Conservation (phyloP, 768 basidiomycete species). For the Xanthoconium stramineum region DNA sequence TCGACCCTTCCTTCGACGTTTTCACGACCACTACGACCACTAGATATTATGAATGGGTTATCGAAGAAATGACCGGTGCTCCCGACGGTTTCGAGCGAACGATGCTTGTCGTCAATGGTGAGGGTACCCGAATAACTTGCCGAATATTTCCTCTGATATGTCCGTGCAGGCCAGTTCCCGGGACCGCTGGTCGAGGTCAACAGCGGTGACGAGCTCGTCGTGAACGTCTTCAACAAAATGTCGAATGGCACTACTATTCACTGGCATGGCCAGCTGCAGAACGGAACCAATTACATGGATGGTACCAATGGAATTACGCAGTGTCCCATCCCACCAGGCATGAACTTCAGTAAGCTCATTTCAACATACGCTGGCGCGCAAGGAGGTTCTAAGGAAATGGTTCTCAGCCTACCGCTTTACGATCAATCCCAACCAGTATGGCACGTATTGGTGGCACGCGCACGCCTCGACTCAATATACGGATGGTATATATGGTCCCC, state of each 20-base stretch:
- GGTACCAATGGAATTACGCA: constrained; percentile 46
- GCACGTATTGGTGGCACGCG: constrained; percentile 51
- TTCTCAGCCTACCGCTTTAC: constrained; percentile 37
- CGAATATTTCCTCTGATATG: background rate
- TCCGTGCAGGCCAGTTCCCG: constrained; percentile 30
- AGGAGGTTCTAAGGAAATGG: background rate
- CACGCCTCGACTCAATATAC: constrained; percentile 40
- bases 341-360: constrained; percentile 33
- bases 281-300: constrained; percentile 48
- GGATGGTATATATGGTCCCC: constrained; percentile 48
- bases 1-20: constrained; percentile 27
- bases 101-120: constrained; percentile 49
- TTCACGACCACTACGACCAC: constrained; percentile 34
- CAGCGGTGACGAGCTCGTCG: constrained; percentile 33
- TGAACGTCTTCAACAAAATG: constrained; percentile 34
- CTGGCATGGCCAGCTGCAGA: constrained; percentile 39
- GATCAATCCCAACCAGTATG: constrained; percentile 38
- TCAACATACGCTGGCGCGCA: background rate
- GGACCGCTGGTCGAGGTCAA: constrained; percentile 35
- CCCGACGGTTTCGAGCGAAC: constrained; percentile 40
- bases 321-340: constrained; percentile 52
- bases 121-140: background rate
- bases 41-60: constrained; percentile 42
- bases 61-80: constrained; percentile 36
- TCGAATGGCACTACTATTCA: constrained; percentile 33